Base-by-base conservation (phyloP, 192 early-diverging fungal genomes). In the Coemansia sp. region DNA sequence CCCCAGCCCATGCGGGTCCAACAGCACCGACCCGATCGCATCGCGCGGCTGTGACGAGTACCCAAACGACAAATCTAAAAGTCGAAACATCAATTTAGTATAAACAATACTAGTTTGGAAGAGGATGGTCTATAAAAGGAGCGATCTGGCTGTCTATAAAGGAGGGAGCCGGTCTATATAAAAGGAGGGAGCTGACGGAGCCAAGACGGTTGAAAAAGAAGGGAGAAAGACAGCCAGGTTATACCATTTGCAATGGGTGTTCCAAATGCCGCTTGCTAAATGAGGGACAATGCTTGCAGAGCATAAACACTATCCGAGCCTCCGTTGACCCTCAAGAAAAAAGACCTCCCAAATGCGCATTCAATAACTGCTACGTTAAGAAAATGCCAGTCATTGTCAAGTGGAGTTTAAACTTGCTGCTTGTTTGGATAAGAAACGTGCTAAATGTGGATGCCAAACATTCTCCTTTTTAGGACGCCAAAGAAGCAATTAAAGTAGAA, bases 21-120 rank as follows among this genome's bases (percentile, higher is more conserved):
- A 61, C 14, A 80, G 27, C 1, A 72, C 62, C 15, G 64, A 48
- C 35, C 54, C 62, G 38, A 74, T 57, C 8, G 47, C 6, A 35
- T 75, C 66, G 55, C 69, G 67, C 15, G 61, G 27, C 49, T 77
- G 75, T 22, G 77, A 25, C 15, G 76, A 29, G 48, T 79, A 79
- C 7, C 64, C 71, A 25, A 73, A 48, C 6, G 76, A 62, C 10
- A 79, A 50, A 35, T 79, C 71, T 79, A 79, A 7, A 52, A 59
- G 32, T 23, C n/a, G 41, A 24, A 48, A 14, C 66, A 69, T 50
- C 4, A 9, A 8, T n/a, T n/a, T 4, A 45, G 11, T 45, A 57
- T 37, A 22, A 4, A 37, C n/a, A 56, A 56, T 32, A 14, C 1
- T 55, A 29, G 14, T 35, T 10, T 12, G 24, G 21, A 35, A 35